Percentiles rank a stretch among this genome's conserved stretches.
Conservation (phyloP, 1,284 basidiomycete genomes). For the Boletellus deceptivus region DNA sequence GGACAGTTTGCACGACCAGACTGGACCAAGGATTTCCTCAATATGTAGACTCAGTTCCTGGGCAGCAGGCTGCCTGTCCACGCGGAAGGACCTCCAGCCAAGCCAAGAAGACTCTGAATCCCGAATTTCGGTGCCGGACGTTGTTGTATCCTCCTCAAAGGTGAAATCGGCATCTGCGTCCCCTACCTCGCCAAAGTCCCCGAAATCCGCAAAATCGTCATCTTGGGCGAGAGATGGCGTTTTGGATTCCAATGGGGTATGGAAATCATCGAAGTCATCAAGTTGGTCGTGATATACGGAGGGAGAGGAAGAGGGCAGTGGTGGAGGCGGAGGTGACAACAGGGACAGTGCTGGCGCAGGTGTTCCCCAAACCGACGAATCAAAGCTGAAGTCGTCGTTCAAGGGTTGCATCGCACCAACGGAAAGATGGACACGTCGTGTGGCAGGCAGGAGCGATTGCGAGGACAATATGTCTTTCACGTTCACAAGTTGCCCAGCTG, state of each 20-base stretch:
- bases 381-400: conserved; percentile 72
- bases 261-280: conserved; percentile 69
- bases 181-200: conserved; percentile 75
- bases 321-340: conserved; percentile 27
- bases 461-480: too few species aligned
- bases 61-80: conserved; percentile 63
- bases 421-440: conserved; percentile 12
- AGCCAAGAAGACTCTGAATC: conserved; percentile 42
- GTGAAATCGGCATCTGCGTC: conserved; percentile 31
- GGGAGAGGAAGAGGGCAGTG: conserved; percentile 23
- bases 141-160: conserved; percentile 43
- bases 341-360: conserved; percentile 40
- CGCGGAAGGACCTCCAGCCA: conserved; percentile 59
- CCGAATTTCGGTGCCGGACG: conserved; percentile 40
- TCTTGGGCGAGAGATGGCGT: conserved; percentile 44
- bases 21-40: conserved; percentile 60
- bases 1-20: conserved; percentile 57
- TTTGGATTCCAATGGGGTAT: conserved; percentile 48
- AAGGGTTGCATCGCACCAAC: conserved; percentile 38
- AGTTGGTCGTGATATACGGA: conserved; percentile 49
- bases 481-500: too few species aligned
- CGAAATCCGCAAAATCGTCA: conserved; percentile 85
- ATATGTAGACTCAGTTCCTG: conserved; percentile 60
- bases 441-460: background rate
- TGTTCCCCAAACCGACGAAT: conserved; percentile 68